Percentiles rank a stretch among this genome's conserved stretches.
phyloP scores from a whole-genome alignment of 352 stramenopile species.

The Achlya hypogyna region DNA sequence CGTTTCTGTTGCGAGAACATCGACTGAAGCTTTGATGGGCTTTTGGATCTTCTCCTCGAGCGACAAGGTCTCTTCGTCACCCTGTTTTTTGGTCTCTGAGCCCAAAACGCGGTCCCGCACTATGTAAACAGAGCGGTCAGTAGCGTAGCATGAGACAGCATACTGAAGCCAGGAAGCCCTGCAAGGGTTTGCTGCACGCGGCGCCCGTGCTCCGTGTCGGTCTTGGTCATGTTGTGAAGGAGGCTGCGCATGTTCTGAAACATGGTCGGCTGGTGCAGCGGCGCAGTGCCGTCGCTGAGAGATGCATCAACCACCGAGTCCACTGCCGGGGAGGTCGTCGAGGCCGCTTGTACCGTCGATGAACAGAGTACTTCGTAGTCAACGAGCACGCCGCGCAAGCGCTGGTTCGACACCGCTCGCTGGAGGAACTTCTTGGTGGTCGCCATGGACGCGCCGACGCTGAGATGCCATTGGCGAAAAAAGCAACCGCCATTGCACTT shows the following conservation, averaged over 20 bases:
- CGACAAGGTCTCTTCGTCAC: background rate
- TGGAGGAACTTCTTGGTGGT: conserved; percentile 18
- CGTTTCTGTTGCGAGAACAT: background rate
- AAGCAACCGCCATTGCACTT: no score
- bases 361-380: conserved; percentile 19
- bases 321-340: background rate
- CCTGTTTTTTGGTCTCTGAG: background rate
- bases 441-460: background rate
- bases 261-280: conserved; percentile 4
- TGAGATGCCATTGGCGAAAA: background rate
- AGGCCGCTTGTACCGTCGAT: conserved; percentile 5
- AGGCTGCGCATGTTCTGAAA: conserved; percentile 16
- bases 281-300: background rate
- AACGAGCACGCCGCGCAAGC: conserved; percentile 11
- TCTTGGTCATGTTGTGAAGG: conserved; percentile 14
- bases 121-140: background rate
- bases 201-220: conserved; percentile 16
- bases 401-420: conserved; percentile 10
- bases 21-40: background rate
- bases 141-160: background rate
- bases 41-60: conserved; percentile 6
- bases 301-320: background rate
- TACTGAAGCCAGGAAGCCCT: conserved; percentile 15
- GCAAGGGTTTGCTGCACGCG: conserved; percentile 13
- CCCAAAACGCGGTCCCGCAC: conserved; percentile 12